Evolutionary conservation across 805 yeast species (phyloP).

Genomic region (Millerozyma miso): DNA sequence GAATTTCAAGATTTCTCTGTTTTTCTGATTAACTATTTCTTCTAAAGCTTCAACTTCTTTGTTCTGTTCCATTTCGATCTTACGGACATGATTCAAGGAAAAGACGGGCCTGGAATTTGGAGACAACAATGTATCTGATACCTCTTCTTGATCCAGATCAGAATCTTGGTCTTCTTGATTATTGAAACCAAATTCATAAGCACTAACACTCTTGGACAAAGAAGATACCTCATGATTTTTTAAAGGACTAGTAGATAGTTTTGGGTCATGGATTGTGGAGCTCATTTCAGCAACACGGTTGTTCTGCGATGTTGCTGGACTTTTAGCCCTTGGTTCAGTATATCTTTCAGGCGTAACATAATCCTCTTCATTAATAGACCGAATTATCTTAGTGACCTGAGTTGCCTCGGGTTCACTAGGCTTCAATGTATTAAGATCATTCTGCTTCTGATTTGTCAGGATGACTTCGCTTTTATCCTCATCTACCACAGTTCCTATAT

Average conservation of each 20-base stretch:
- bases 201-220: neutral
- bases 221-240: conserved; percentile 7
- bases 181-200: conserved; percentile 3
- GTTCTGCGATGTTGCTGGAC: conserved; percentile 24
- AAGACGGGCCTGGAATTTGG: conserved; percentile 32
- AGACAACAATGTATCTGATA: conserved; percentile 26
- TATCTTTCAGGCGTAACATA: conserved; percentile 27
- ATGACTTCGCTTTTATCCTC: conserved; percentile 12
- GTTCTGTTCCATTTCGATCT: conserved; percentile 19
- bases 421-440: conserved; percentile 23
- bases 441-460: conserved; percentile 3
- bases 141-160: conserved; percentile 18
- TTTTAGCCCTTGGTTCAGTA: conserved; percentile 27
- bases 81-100: conserved; percentile 22
- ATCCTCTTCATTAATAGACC: conserved; percentile 9
- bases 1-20: conserved; percentile 15
- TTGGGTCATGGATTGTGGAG: conserved; percentile 8
- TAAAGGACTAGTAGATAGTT: conserved; percentile 24
- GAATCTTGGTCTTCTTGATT: conserved; percentile 6
- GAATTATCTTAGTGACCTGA: conserved; percentile 15
- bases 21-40: conserved; percentile 9
- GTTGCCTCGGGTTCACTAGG: conserved; percentile 15
- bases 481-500: conserved; percentile 11
- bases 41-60: conserved; percentile 15
- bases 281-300: conserved; percentile 16